Base-by-base conservation (phyloP, 2,329 filamentous ascomycete species). In the Penicillium sp. region DNA sequence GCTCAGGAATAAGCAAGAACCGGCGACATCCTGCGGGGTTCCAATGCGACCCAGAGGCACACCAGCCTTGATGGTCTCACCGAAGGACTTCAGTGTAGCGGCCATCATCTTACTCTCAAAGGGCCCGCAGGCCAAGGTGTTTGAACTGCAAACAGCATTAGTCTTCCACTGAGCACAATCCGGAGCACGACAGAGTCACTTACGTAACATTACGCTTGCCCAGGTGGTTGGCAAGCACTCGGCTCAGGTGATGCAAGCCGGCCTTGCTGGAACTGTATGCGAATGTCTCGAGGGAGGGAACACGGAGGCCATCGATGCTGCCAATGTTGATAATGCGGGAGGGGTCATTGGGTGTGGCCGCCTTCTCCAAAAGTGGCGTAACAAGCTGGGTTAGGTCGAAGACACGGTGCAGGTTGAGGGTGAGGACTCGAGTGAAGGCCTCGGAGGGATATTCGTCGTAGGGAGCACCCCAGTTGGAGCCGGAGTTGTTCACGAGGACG, bases 121-220 rank as follows among this genome's bases (percentile, higher is more conserved):
- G 54, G 88, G 87, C 3, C 88, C 88, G 57, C 87, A 90, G 5
- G 88, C 88, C 52, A 91, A 73, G 3, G 85, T 84, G 67, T 91
- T 91, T 58, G 79, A 82, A 24, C 76, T 78, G 49, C 29, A 45
- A 49, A 31, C 58, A 74, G 79, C 0, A 84, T 53, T 10, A 53
- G 50, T 49, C 5, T 4, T 7, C 7, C 1, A 42, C 32, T 18
- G 13, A 22, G 27, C 14, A 27, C n/a, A 27, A 31, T 44, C 10
- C 6, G 11, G 42, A 24, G 16, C 29, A 44, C 11, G 49, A 29
- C 7, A 44, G 10, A 48, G 39, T 70, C 49, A 78, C 80, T 56
- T 76, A 80, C 75, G 78, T 82, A 63, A 83, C 80, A 56, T 82
- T 80, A 55, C 79, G 75, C 29, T 74, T 75, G 11, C 79, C 80